Evolutionary conservation across 768 basidiomycete species (phyloP).

Genomic region (Naganishia vishniacii): DNA sequence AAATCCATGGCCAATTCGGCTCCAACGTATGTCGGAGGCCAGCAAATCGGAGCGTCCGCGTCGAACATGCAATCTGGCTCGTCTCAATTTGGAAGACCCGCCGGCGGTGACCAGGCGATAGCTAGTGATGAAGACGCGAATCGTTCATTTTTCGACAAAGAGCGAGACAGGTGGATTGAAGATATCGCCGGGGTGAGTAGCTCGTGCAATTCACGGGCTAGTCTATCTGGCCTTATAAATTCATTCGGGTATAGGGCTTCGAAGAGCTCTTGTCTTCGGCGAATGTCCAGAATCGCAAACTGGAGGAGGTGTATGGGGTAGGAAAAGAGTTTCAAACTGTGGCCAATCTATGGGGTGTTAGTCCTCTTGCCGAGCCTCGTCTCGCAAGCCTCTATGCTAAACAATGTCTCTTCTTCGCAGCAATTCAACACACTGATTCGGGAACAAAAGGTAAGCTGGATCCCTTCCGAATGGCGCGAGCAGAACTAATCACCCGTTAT

Average conservation of each 20-base stretch:
- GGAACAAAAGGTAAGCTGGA: constrained; percentile 39
- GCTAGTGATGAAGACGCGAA: constrained; percentile 5
- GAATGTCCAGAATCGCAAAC: constrained; percentile 79
- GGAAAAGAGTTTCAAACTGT: constrained; percentile 87
- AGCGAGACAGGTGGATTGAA: constrained; percentile 40
- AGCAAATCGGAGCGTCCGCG: constrained; percentile 1
- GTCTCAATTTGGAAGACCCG: not conserved
- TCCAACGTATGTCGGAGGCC: constrained; percentile 20
- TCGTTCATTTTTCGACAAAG: constrained; percentile 39
- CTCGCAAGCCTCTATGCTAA: too few species aligned
- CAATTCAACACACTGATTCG: constrained; percentile 44
- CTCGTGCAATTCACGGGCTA: not conserved
- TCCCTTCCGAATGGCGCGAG: not conserved
- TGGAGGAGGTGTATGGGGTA: constrained; percentile 88
- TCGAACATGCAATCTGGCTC: not conserved
- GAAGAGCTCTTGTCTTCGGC: constrained; percentile 78
- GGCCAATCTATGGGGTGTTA: constrained; percentile 69
- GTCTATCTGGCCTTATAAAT: not conserved
- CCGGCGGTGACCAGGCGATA: constrained; percentile 8
- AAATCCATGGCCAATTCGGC: constrained; percentile 28
- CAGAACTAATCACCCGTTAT: not conserved
- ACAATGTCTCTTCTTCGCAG: not conserved
- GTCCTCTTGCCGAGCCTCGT: constrained; percentile 25
- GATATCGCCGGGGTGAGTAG: constrained; percentile 42
- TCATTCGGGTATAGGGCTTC: constrained; percentile 59